Evolutionary conservation across 108 stramenopile genomes (phyloP).

Genomic region (Aurantiochytrium sp.): DNA sequence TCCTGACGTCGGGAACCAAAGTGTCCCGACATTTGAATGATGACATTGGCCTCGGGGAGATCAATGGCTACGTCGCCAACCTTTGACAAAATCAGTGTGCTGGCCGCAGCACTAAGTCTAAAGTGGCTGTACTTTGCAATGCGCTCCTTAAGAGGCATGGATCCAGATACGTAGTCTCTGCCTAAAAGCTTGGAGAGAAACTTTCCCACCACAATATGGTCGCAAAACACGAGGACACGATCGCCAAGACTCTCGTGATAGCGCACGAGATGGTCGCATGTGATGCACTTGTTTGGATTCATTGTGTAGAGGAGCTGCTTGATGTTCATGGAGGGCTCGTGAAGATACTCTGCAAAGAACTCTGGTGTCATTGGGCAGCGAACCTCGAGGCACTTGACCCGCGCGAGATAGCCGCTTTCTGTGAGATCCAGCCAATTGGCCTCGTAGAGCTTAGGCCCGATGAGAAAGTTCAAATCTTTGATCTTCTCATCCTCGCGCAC

Average conservation of each 20-base stretch:
- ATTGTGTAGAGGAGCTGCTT: conserved; percentile 83
- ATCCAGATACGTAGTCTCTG: conserved; percentile 83
- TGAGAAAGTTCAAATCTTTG: conserved; percentile 87
- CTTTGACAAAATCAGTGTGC: conserved; percentile 73
- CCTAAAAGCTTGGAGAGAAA: conserved; percentile 74
- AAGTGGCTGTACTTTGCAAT: conserved; percentile 80
- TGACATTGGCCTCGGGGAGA: conserved; percentile 97
- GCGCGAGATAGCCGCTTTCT: conserved; percentile 85
- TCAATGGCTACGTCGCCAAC: conserved; percentile 98
- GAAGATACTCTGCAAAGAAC: conserved; percentile 90
- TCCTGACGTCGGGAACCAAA: conserved; percentile 97
- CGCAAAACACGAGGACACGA: conserved; percentile 58
- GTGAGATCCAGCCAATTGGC: conserved; percentile 99
- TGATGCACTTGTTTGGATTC: conserved; percentile 91
- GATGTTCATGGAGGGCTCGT: not conserved
- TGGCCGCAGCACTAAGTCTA: conserved; percentile 41
- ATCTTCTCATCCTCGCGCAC: conserved; percentile 97
- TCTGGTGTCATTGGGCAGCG: conserved; percentile 98
- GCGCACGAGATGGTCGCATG: conserved; percentile 77
- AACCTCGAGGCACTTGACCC: conserved; percentile 93
- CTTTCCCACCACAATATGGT: conserved; percentile 81
- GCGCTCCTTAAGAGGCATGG: conserved; percentile 84
- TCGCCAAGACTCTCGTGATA: conserved; percentile 77
- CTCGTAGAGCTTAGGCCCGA: conserved; percentile 99
- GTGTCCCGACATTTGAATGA: conserved; percentile 96